A percentile compares a stretch with the other conserved stretches of the same genome.
These are phyloP conservation scores for Beauveria scarabaeidicola DNA, from an alignment of 2,329 filamentous ascomycete genomes.

Conservation along the genomic window DNA sequence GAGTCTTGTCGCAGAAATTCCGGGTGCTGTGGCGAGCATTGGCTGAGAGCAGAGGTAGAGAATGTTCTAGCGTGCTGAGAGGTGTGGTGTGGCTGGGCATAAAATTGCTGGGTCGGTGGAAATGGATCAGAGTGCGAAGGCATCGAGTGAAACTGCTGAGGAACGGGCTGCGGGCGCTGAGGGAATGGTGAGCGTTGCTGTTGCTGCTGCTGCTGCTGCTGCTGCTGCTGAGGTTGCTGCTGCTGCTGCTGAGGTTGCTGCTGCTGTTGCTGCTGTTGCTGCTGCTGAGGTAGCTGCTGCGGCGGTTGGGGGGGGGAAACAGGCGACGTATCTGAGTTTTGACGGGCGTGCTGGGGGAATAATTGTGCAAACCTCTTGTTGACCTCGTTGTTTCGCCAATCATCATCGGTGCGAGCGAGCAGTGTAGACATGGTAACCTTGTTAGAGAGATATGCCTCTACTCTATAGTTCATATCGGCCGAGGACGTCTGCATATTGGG, in stretches of 20 bases:
- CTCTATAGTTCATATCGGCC: conserved; percentile 50
- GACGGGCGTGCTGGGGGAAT: conserved; percentile 30
- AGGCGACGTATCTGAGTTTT: background rate
- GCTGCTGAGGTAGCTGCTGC: background rate
- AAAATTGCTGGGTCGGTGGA: background rate
- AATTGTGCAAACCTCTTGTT: conserved; percentile 38
- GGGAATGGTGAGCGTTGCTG: background rate
- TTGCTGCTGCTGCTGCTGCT: background rate
- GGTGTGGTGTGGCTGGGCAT: background rate
- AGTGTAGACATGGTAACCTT: conserved; percentile 35
- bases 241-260: background rate
- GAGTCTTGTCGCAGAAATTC: background rate
- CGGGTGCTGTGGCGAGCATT: background rate
- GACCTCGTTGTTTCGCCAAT: conserved; percentile 37
- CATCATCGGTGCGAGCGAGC: conserved; percentile 26
- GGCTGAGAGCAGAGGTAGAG: background rate
- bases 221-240: background rate
- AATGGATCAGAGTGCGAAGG: background rate
- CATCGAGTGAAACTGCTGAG: conserved; percentile 8
- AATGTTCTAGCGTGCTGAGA: background rate
- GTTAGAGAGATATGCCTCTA: conserved; percentile 41
- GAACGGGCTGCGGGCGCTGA: background rate
- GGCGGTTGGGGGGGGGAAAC: background rate
- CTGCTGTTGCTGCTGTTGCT: background rate
- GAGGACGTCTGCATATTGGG: conserved; percentile 53